These are phyloP conservation scores for Cladophialophora psammophila DNA, from an alignment of 2,329 filamentous ascomycete genomes.

Conservation along the genomic window DNA sequence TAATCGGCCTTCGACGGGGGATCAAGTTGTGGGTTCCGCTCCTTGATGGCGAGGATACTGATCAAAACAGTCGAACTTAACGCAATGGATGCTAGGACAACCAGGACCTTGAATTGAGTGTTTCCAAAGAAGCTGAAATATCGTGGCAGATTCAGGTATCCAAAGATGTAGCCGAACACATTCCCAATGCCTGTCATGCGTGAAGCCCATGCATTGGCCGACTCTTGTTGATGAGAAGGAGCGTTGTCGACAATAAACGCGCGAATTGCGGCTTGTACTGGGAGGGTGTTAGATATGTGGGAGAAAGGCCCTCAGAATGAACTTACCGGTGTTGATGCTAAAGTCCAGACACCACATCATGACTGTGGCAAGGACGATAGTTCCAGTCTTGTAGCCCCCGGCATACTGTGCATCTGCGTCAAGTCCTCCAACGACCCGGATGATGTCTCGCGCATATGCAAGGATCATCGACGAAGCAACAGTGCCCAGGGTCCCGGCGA, in stretches of 20 bases:
- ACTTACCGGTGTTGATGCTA: slow-evolving; percentile 85
- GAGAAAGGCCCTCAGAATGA: slow-evolving; percentile 8
- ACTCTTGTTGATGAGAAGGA: slow-evolving; percentile 90
- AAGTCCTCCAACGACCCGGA: slow-evolving; percentile 70
- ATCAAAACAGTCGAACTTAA: slow-evolving; percentile 73
- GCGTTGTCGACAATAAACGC: slow-evolving; percentile 94
- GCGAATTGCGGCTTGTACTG: slow-evolving; percentile 87
- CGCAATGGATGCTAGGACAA: slow-evolving; percentile 79
- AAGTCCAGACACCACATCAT: slow-evolving; percentile 93
- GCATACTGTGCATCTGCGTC: slow-evolving; percentile 76
- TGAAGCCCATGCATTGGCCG: slow-evolving; percentile 93
- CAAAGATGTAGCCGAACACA: slow-evolving; percentile 87
- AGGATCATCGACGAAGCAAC: slow-evolving; percentile 72
- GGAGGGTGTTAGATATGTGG: slow-evolving; percentile 25
- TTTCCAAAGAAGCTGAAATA: slow-evolving; percentile 80
- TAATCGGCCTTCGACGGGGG: slow-evolving; percentile 66
- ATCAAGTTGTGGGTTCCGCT: slow-evolving; percentile 80
- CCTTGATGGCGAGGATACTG: slow-evolving; percentile 73
- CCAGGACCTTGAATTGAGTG: slow-evolving; percentile 92
- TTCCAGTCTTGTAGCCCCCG: slow-evolving; percentile 66
- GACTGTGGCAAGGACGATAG: slow-evolving; percentile 80
- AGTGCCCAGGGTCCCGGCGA: slow-evolving; percentile 72
- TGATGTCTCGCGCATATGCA: slow-evolving; percentile 76
- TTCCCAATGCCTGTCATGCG: slow-evolving; percentile 86
- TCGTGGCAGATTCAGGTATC: slow-evolving; percentile 79